phyloP scores from a whole-genome alignment of 75 land plant genomes.

The Adiantum capillusveneris region DNA sequence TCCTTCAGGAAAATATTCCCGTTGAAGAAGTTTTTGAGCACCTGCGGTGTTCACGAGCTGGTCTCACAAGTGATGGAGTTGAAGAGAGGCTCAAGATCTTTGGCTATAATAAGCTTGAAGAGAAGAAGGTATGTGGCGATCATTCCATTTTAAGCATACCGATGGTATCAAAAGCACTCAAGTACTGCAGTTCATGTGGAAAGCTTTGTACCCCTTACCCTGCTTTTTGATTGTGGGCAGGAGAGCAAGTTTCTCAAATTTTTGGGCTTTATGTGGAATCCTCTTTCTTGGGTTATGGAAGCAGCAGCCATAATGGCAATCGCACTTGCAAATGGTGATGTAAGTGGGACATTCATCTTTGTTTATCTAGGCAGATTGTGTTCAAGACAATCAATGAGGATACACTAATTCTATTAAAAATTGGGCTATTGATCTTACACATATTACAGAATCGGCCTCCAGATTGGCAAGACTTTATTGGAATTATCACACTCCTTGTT shows the following conservation, averaged over 20 bases:
- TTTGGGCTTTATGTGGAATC: slow-evolving; percentile 81
- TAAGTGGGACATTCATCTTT: neutral
- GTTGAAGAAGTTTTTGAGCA: slow-evolving; percentile 95
- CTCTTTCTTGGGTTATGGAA: slow-evolving; percentile 84
- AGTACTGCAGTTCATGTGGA: too few species aligned
- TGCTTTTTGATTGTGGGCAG: slow-evolving; percentile 27
- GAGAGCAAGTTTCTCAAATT: slow-evolving; percentile 69
- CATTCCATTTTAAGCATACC: neutral
- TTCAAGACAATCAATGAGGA: too few species aligned
- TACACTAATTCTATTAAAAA: too few species aligned
- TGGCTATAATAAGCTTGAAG: slow-evolving; percentile 93
- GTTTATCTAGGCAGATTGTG: too few species aligned
- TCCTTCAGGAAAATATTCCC: slow-evolving; percentile 74
- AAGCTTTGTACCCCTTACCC: too few species aligned
- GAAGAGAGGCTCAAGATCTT: slow-evolving; percentile 66
- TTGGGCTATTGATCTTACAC: too few species aligned
- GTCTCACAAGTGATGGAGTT: slow-evolving; percentile 57
- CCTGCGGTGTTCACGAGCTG: slow-evolving; percentile 71
- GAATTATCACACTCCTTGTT: slow-evolving; percentile 67
- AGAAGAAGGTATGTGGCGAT: slow-evolving; percentile 60
- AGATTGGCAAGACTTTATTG: slow-evolving; percentile 96
- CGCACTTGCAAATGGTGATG: slow-evolving; percentile 51
- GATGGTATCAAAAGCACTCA: neutral
- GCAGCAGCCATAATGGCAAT: slow-evolving; percentile 72
- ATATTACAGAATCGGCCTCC: slow-evolving; percentile 78